Conservation (phyloP, 228 moss, liverwort and hornwort genomes). For the Sphagnum fallax region DNA sequence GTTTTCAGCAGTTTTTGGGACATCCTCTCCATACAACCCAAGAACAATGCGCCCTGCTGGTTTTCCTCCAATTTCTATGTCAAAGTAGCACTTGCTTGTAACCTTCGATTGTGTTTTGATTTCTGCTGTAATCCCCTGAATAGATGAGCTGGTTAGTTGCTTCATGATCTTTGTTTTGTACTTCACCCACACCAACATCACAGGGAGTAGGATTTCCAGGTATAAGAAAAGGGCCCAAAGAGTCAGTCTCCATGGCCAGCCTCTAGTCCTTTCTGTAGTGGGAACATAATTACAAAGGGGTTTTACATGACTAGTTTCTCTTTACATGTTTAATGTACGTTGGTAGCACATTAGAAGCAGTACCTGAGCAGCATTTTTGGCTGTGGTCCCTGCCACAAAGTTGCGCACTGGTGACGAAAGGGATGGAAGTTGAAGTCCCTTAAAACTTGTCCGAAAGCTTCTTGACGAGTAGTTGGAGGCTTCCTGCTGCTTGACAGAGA, state of each 20-base stretch:
- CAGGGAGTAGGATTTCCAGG: not conserved
- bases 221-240: not conserved
- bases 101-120: conserved; percentile 68
- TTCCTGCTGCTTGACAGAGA: conserved; percentile 7
- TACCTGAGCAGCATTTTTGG: not conserved
- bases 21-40: conserved; percentile 70
- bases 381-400: not conserved
- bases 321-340: not conserved
- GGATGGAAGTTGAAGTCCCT: conserved; percentile 24
- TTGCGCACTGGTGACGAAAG: not conserved
- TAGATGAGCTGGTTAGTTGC: not conserved
- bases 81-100: conserved; percentile 67
- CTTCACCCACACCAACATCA: not conserved
- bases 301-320: not conserved
- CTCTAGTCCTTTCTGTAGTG: not conserved
- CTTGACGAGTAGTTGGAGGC: conserved; percentile 33
- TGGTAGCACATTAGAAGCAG: not conserved
- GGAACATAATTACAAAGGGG: not conserved
- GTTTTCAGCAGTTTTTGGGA: conserved; percentile 67
- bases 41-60: conserved; percentile 53
- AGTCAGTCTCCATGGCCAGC: not conserved
- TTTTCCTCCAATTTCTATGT: conserved; percentile 52
- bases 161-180: not conserved
- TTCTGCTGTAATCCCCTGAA: conserved; percentile 26
- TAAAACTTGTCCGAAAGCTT: conserved; percentile 29